Conservation (phyloP, 768 basidiomycete species). For the Kwoniella sp. region DNA sequence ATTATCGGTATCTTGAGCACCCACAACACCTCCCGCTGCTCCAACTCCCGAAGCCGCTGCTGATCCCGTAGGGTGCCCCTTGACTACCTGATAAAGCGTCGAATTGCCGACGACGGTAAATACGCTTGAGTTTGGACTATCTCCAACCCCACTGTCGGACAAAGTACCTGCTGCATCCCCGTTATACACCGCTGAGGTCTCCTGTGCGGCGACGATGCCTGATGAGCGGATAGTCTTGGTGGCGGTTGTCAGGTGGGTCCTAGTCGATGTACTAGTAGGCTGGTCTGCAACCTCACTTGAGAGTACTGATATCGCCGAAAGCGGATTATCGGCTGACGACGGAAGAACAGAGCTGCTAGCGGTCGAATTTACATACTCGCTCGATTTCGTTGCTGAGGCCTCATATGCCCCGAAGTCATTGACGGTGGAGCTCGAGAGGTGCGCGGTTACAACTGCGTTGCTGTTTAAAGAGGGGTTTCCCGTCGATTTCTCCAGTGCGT, state of each 20-base stretch:
- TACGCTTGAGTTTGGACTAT: neutral
- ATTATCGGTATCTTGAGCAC: neutral
- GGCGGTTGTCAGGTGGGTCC: conserved; percentile 17
- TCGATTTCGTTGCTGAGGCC: no score
- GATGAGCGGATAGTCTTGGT: neutral
- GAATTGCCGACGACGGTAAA: neutral
- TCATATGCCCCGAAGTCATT: no score
- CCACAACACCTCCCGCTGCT: neutral
- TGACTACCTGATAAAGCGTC: neutral
- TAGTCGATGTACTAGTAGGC: conserved; percentile 19
- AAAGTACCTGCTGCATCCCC: neutral
- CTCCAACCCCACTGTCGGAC: neutral
- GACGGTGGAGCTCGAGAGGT: no score
- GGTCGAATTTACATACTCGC: no score
- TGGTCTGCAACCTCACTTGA: no score
- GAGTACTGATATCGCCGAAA: no score
- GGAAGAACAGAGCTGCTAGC: no score
- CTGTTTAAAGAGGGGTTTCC: no score
- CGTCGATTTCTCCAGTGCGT: no score
- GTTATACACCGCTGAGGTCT: neutral
- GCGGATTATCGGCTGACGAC: no score
- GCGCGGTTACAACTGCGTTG: no score
- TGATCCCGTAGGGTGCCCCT: neutral
- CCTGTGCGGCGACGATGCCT: neutral
- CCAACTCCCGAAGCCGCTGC: no score